Conservation (phyloP, 345 rosid species). For the Gossypium arboreum region DNA sequence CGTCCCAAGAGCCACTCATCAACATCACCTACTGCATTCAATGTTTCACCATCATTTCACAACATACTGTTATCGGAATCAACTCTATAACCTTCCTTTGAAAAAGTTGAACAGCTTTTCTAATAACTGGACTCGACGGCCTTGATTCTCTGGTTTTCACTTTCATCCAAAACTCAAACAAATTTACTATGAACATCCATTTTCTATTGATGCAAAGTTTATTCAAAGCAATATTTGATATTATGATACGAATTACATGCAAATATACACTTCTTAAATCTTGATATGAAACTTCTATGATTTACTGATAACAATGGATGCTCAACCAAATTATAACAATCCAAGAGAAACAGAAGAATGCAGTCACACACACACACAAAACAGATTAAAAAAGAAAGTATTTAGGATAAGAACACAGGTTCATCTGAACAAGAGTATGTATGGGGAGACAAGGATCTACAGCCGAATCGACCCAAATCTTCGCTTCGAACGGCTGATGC, state of each 20-base stretch:
- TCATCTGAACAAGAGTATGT: neutral
- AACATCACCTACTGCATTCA: too few relatives aligned
- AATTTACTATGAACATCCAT: neutral
- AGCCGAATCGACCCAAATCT: slow-evolving; percentile 47
- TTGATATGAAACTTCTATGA: neutral
- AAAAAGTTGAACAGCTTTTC: neutral
- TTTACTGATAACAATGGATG: neutral
- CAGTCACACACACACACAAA: neutral
- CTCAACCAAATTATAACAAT: neutral
- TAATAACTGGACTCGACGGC: neutral
- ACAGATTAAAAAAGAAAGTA: neutral
- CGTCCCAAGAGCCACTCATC: too few relatives aligned
- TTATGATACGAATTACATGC: neutral
- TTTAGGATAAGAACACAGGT: neutral
- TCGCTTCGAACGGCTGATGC: slow-evolving; percentile 41
- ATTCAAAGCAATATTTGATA: neutral
- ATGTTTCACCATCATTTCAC: too few relatives aligned
- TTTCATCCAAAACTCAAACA: neutral
- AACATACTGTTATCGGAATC: too few relatives aligned
- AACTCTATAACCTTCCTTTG: too few relatives aligned
- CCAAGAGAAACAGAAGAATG: neutral
- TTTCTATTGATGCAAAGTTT: neutral
- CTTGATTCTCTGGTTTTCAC: neutral
- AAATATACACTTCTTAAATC: neutral
- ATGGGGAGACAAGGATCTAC: slow-evolving; percentile 14